These are phyloP conservation scores for Phyllosticta citriasiana DNA, from an alignment of 2,329 filamentous ascomycete genomes.

Conservation along the genomic window DNA sequence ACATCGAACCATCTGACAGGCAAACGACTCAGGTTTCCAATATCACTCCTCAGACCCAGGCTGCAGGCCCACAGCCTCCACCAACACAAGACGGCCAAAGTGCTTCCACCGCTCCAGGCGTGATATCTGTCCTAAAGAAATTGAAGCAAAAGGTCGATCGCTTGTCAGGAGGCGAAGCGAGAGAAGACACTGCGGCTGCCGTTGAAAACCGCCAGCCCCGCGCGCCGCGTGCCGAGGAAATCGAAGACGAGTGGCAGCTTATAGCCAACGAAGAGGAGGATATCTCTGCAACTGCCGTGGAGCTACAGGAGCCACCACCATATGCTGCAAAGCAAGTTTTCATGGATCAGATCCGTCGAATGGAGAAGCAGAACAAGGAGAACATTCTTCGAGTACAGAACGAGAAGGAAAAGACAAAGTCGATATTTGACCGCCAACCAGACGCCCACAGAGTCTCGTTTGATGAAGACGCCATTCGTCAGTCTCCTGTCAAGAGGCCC, in stretches of 20 bases:
- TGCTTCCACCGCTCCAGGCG: slow-evolving; percentile 18
- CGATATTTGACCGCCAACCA: slow-evolving; percentile 32
- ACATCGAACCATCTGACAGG: neutral
- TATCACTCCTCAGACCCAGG: neutral
- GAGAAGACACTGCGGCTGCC: neutral
- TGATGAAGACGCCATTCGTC: slow-evolving; percentile 13
- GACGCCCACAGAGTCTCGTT: slow-evolving; percentile 28
- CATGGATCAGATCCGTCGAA: slow-evolving; percentile 11
- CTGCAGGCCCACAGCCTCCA: neutral
- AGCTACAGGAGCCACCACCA: slow-evolving; percentile 2
- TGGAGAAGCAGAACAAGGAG: slow-evolving; percentile 12
- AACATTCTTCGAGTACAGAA: neutral
- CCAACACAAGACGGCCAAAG: slow-evolving; percentile 12
- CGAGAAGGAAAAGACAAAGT: slow-evolving; percentile 2
- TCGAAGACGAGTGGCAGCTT: slow-evolving; percentile 8
- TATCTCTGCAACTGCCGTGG: slow-evolving; percentile 2
- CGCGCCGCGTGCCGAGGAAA: slow-evolving; percentile 16
- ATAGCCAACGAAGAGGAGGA: neutral
- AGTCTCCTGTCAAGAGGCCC: slow-evolving; percentile 13
- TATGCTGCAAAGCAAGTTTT: slow-evolving; percentile 9
- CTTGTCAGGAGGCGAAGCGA: neutral
- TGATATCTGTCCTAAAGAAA: slow-evolving; percentile 12
- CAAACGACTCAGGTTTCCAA: neutral
- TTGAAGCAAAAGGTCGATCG: slow-evolving; percentile 8
- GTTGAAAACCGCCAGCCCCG: slow-evolving; percentile 11